Conservation (phyloP, 805 yeast species). For the Zygotorulaspora sp. region DNA sequence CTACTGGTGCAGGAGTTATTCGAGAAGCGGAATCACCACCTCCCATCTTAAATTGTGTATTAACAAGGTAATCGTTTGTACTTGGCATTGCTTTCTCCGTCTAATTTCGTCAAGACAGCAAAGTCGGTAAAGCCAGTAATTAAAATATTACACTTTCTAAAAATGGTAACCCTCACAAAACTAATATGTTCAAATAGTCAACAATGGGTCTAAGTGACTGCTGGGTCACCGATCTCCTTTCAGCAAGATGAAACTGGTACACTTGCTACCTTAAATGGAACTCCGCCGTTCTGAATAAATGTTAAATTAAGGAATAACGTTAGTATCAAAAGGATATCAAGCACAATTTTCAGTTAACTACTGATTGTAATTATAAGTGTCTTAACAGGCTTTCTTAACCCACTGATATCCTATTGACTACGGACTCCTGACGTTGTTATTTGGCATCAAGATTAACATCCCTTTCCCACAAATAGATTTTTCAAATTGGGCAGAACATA, state of each 20-base stretch:
- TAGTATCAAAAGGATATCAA: too few relatives aligned
- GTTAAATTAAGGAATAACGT: background rate
- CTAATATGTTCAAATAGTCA: constrained; percentile 2
- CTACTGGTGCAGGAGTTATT: constrained; percentile 19
- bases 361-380: too few relatives aligned
- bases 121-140: background rate
- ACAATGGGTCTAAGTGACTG: background rate
- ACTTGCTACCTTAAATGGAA: background rate
- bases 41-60: constrained; percentile 32
- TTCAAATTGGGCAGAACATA: background rate
- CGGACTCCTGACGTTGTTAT: too few relatives aligned
- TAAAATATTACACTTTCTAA: too few relatives aligned
- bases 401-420: background rate
- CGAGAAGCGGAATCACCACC: constrained; percentile 10
- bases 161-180: too few relatives aligned
- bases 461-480: constrained; percentile 1
- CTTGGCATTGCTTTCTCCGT: constrained; percentile 17
- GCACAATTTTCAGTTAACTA: background rate
- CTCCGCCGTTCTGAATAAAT: background rate
- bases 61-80: constrained; percentile 29
- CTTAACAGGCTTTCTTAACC: too few relatives aligned
- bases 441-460: background rate
- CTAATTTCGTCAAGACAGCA: background rate
- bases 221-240: background rate
- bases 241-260: background rate